phyloP scores from a whole-genome alignment of 139 green algal genomes.

The Picochlorum sp. region DNA sequence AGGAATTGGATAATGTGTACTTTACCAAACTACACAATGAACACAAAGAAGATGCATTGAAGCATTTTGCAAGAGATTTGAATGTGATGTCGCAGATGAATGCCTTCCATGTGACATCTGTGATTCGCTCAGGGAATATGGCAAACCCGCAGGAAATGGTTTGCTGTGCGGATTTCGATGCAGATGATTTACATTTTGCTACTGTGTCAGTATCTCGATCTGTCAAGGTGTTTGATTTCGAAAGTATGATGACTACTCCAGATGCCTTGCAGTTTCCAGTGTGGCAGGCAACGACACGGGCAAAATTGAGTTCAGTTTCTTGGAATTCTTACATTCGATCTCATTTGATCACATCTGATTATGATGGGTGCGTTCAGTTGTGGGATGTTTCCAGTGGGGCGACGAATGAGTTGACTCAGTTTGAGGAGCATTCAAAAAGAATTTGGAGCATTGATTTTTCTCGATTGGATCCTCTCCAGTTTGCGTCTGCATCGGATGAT shows the following conservation, averaged over 20 bases:
- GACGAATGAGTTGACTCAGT: slow-evolving; percentile 22
- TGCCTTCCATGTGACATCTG: slow-evolving; percentile 34
- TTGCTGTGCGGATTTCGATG: slow-evolving; percentile 62
- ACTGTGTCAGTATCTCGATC: slow-evolving; percentile 67
- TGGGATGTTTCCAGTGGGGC: slow-evolving; percentile 45
- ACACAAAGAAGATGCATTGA: slow-evolving; percentile 8
- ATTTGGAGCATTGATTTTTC: slow-evolving; percentile 68
- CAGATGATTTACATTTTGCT: slow-evolving; percentile 82
- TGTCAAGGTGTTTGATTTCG: slow-evolving; percentile 59
- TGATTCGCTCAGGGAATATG: slow-evolving; percentile 52
- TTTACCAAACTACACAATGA: not conserved
- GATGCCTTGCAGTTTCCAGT: slow-evolving; percentile 51
- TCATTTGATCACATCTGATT: slow-evolving; percentile 53
- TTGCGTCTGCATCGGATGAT: slow-evolving; percentile 54
- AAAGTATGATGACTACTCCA: slow-evolving; percentile 31
- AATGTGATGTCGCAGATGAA: slow-evolving; percentile 30
- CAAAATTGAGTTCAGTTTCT: slow-evolving; percentile 57
- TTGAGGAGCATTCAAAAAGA: slow-evolving; percentile 59
- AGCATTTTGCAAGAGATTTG: slow-evolving; percentile 43
- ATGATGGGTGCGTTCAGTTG: slow-evolving; percentile 54
- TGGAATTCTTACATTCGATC: slow-evolving; percentile 76
- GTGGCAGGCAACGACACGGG: slow-evolving; percentile 21
- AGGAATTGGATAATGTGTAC: not conserved
- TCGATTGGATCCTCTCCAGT: slow-evolving; percentile 46
- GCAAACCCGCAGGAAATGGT: slow-evolving; percentile 59